These are phyloP conservation scores for Cutaneotrichosporon arboriforme DNA, from an alignment of 1,284 basidiomycete genomes.

Conservation along the genomic window DNA sequence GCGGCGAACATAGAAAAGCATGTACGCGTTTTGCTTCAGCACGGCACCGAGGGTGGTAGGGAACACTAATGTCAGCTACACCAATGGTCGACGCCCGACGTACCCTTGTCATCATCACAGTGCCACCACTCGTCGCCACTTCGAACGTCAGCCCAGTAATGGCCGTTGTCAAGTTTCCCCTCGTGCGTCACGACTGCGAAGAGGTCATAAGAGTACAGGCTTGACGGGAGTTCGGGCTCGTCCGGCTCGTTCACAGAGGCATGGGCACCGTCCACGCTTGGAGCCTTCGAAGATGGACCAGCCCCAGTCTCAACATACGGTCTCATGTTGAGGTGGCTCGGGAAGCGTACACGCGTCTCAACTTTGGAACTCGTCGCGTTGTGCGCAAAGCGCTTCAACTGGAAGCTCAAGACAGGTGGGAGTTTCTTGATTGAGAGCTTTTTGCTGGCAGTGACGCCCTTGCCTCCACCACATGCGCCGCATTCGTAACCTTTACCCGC, in stretches of 20 bases:
- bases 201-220: conserved; percentile 83
- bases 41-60: conserved; percentile 62
- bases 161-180: conserved; percentile 89
- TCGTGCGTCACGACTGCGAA: conserved; percentile 94
- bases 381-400: conserved; percentile 96
- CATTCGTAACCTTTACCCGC: conserved; percentile 44
- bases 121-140: conserved; percentile 70
- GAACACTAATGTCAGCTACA: conserved; percentile 51
- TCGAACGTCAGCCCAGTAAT: conserved; percentile 57
- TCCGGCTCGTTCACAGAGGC: background rate
- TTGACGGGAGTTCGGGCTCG: conserved; percentile 50
- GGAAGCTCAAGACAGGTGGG: conserved; percentile 86
- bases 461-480: conserved; percentile 39
- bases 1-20: conserved; percentile 88
- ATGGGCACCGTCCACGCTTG: conserved; percentile 6
- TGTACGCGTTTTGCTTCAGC: conserved; percentile 69
- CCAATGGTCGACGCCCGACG: conserved; percentile 27
- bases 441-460: conserved; percentile 58
- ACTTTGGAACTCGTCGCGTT: conserved; percentile 75
- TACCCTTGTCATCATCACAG: conserved; percentile 87
- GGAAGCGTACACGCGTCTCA: conserved; percentile 76
- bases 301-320: conserved; percentile 59
- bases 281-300: conserved; percentile 9
- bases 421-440: conserved; percentile 76
- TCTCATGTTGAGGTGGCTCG: conserved; percentile 77